Base-by-base conservation (phyloP, 2,329 filamentous ascomycete genomes). In the Talaromyces pinophilus region DNA sequence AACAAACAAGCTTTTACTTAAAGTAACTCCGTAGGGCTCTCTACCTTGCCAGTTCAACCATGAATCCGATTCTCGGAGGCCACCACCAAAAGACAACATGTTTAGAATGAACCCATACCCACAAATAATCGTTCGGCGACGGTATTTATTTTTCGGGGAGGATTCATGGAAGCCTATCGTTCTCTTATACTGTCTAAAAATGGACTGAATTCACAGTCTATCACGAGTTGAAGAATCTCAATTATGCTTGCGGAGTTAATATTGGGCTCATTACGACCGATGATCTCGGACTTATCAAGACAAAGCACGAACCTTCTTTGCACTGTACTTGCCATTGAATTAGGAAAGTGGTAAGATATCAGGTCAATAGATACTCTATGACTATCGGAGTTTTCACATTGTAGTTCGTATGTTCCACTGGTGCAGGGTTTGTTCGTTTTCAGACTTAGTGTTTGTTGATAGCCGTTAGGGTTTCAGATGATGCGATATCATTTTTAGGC, bases 211-310 rank as follows among this genome's bases (percentile, higher is more conserved):
- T 54, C 3, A 11, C 13, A 8, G 13, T 30, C 22, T 17, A 54
- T 54, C 13, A 33, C 25, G 25, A 54, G 5, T 25, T 30, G 22
- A 28, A 28, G 5, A 28, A 8, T 54, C 22, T 33, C 15, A 30
- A 17, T 19, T 30, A n/a, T 61, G 40, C n/a, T 48, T 13, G 8
- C 59, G 59, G 59, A 61, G 59, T 61, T 61, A 19, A 61, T 61
- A 48, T 48, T 61, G 19, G 8, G 44, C 13, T 48, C 59, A 48
- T 35, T 22, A 61, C 5, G 46, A 22, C 59, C 17, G 59, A 30
- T 28, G 40, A 17, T 60, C 11, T 30, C 59, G 59, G 59, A 61
- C 59, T 61, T 61, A 48, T 28, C 25, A 15, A 33, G 8, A 17
- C 13, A 8, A n/a, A n/a, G 13, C 13, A 54, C 1, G 15, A 54